Base-by-base conservation (phyloP, 768 basidiomycete genomes). In the Butyriboletus loyo region DNA sequence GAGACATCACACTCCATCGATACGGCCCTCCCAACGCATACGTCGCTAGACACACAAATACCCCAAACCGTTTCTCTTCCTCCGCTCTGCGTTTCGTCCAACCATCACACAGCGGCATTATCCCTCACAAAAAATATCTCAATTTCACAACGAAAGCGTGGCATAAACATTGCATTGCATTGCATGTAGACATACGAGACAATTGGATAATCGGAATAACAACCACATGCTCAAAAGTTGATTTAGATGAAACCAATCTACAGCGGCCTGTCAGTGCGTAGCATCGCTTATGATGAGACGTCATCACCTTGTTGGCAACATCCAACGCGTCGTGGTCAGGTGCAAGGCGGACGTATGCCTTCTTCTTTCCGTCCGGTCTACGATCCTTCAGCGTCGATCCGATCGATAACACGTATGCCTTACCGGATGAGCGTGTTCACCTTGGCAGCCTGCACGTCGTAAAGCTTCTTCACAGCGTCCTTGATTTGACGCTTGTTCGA, bases 401-500 rank as follows among this genome's bases (percentile, higher is more conserved):
- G 21, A 5, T 34, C 41, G 25, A n/a, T 40, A 13, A n/a, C 30
- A 9, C 21, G 19, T 15, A 14, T 2, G 17, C 72, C 85, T 59
- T 52, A 95, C 92, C 95, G 87, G 72, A 98, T 98, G 69, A 99
- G 84, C 46, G 97, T 99, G 84, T 98, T 99, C 70, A 98, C 81
- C 77, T 96, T 97, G 38, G 87, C 87, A 10, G 93, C 90, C 75
- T 95, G 85, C 48, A 98, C 95, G 67, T 97, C 95, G 74, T 98
- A 98, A 65, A 99, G 74, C 84, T 97, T 97, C 85, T 98, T 98
- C 64, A 99, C 94, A 2, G 97, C 97, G 65, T 98, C 92, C 84
- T 94, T 96, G 79, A 98, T 98, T 75, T 99, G 93, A 42, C 93
- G 85, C 84, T 99, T 99, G 85, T 97, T 99, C 62, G 92, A 78